These are phyloP conservation scores for Phytophthora syringae DNA, from an alignment of 352 stramenopile species.

Conservation along the genomic window DNA sequence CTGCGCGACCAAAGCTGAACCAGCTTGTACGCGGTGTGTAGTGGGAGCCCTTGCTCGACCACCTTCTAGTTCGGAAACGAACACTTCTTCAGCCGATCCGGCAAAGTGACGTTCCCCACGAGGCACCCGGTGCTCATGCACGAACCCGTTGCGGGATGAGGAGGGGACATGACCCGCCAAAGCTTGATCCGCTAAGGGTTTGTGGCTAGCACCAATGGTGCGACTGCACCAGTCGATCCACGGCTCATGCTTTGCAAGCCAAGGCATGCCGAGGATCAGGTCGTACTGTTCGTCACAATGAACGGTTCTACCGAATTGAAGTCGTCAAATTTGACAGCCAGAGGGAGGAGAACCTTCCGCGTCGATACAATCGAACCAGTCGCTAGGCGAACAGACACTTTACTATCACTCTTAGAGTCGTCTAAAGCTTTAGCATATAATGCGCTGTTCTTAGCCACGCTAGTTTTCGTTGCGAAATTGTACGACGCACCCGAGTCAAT, in stretches of 20 bases:
- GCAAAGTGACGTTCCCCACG: not conserved
- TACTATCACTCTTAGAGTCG: not conserved
- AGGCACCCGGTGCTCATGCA: no score
- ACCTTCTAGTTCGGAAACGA: not conserved
- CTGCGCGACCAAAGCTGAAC: not conserved
- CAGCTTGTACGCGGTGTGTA: not conserved
- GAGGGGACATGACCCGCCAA: no score
- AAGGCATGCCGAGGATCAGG: no score
- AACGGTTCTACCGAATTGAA: not conserved
- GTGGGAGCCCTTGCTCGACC: not conserved
- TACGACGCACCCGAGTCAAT: constrained; percentile 1
- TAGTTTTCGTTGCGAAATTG: not conserved
- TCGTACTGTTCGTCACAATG: not conserved
- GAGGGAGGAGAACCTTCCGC: no score
- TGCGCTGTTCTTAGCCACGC: not conserved
- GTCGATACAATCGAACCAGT: no score
- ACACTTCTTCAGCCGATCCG: not conserved
- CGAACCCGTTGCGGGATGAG: no score
- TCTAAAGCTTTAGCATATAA: not conserved
- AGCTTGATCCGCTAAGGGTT: no score
- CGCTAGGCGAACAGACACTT: no score
- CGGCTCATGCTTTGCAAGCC: no score
- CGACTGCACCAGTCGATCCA: no score
- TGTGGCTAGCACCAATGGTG: no score
- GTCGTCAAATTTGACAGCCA: not conserved